Base-by-base conservation (phyloP, 768 basidiomycete genomes). In the Lepiota brunneoincarnata region DNA sequence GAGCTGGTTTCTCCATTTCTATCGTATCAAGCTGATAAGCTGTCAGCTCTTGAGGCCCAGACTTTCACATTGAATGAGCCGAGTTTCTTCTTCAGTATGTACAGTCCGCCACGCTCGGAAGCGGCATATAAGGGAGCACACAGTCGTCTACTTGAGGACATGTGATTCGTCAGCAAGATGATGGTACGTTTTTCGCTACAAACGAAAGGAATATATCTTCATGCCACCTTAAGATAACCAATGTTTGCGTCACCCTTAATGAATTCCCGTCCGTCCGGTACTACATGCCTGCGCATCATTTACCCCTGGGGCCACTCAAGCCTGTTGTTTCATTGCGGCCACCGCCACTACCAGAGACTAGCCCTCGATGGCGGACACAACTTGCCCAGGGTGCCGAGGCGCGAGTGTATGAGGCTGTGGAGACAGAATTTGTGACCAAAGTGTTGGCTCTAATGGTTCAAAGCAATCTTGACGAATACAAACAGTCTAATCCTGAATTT, bases 201-300 rank as follows among this genome's bases (percentile, higher is more conserved):
- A 15, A 49, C 49, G n/a, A 14, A 5, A 24, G 42, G 42, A 20
- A 21, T 14, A 17, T 49, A 15, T 51, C 40, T 54, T 43, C 45
- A 37, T 37, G 14, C 40, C 51, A 18, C 9, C 34, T 21, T 42
- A 62, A 89, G 94, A 87, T 99, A 59, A 69, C 92, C 23, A 97
- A 98, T 62, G 71, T 95, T 3, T 92, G 94, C 68, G 87, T 97
- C 14, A 83, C 91, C 0, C 71, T 98, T 24, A 89, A 93, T 62
- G 97, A 99, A 67, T 91, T 87, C 63, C 97, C 97, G 0, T 88
- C 82, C 66, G 87, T 98, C 59, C 88, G 96, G 28, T 98, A 96
- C 72, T 98, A 97, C 67, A 72, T 90, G 49, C 93, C 96, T 4
- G 73, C 83, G 10, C 81, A 89, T 58, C 93, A 94, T 62, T 76